Conservation (phyloP, 2,329 filamentous ascomycete species). For the Pseudogymnoascus sp. region DNA sequence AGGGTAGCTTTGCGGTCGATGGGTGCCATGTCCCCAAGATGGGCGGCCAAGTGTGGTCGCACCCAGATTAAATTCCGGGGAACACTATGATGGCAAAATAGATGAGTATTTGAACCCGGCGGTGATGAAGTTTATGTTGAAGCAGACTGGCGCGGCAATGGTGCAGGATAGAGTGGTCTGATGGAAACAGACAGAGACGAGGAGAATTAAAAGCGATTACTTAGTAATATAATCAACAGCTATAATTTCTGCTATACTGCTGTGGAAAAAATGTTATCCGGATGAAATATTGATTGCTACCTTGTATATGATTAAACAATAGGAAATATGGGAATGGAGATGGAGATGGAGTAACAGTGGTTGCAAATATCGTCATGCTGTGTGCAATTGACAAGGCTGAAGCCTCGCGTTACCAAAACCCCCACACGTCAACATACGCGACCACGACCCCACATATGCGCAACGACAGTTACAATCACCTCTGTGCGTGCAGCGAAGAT, state of each 20-base stretch:
- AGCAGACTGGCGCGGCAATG: not conserved
- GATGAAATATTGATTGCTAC: not conserved
- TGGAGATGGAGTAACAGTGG: not conserved
- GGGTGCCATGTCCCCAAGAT: conserved; percentile 1
- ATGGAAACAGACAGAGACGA: not conserved
- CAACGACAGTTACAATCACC: not conserved
- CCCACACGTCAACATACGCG: conserved; percentile 6
- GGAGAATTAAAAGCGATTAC: not conserved
- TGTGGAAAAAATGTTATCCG: not conserved
- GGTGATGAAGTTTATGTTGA: not conserved
- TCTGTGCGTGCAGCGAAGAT: not conserved
- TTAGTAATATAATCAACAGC: conserved; percentile 1
- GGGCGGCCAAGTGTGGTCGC: not conserved
- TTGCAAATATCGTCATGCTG: not conserved
- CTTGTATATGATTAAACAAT: not conserved
- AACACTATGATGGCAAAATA: not conserved
- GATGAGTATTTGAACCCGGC: not conserved
- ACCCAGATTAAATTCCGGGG: not conserved
- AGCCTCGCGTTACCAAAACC: not conserved
- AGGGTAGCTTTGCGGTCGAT: not conserved
- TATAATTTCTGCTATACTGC: not conserved
- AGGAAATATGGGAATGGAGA: not conserved
- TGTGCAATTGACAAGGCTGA: not conserved
- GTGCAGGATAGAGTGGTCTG: not conserved
- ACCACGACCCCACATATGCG: conserved; percentile 3